Evolutionary conservation across 2,329 filamentous ascomycete genomes (phyloP).

Genomic region (Calonectria multiphialidica): DNA sequence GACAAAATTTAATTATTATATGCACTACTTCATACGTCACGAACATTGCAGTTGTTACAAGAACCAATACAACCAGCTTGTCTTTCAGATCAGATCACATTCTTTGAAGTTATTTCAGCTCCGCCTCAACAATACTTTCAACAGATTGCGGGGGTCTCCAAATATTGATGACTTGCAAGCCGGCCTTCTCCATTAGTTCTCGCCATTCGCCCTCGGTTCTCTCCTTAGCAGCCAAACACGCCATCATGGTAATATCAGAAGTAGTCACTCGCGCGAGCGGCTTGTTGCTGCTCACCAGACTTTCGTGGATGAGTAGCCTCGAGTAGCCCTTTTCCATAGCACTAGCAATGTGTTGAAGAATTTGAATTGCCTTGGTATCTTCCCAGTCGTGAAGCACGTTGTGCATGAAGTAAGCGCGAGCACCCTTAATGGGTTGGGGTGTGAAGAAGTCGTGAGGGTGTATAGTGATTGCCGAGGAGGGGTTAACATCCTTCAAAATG

Average conservation of each 20-base stretch:
- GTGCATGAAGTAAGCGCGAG: constrained; percentile 59
- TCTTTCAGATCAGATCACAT: too few relatives aligned
- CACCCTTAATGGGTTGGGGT: constrained; percentile 54
- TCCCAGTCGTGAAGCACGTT: constrained; percentile 65
- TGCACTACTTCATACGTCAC: too few relatives aligned
- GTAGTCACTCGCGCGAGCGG: constrained; percentile 46
- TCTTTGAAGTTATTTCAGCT: background rate
- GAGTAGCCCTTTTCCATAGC: constrained; percentile 50
- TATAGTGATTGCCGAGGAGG: constrained; percentile 41
- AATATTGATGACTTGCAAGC: constrained; percentile 46
- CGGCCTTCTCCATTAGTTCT: constrained; percentile 38
- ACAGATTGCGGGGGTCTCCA: constrained; percentile 43
- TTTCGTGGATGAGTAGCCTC: constrained; percentile 52
- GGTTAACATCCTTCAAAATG: constrained; percentile 44
- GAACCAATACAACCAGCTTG: too few relatives aligned
- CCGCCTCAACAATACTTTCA: constrained; percentile 45
- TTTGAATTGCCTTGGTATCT: constrained; percentile 51
- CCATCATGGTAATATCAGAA: constrained; percentile 52
- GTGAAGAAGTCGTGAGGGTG: constrained; percentile 51
- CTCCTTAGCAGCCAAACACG: constrained; percentile 46
- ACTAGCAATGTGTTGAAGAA: constrained; percentile 40
- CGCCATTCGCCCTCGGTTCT: constrained; percentile 48
- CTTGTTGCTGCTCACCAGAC: constrained; percentile 45
- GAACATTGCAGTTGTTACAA: too few relatives aligned
- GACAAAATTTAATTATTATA: too few relatives aligned